Base-by-base conservation (phyloP, 345 rosid genomes). In the rapeseed (Brassica napus) region DNA sequence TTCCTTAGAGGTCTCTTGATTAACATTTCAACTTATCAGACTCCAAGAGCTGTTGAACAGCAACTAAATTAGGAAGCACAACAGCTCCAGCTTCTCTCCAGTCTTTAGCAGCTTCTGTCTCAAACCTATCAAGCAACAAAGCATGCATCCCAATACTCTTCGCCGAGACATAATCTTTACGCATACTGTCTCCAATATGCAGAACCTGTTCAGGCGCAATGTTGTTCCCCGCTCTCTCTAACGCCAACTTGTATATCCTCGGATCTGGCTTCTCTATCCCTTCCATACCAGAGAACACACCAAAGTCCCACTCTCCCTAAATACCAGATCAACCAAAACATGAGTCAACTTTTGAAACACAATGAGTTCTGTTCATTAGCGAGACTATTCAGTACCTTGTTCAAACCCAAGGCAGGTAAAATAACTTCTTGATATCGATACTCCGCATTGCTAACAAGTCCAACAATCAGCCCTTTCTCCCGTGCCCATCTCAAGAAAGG, bases 211-310 rank as follows among this genome's bases (percentile, higher is more conserved):
- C 91, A 12, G 98, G 89, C 5, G 88, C 83, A 82, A 92, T 70
- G 65, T 47, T 47, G 54, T 89, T 86, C 74, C 98, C 97, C 3
- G 94, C 97, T 84, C 84, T 88, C 83, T 87, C 87, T 1, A 94
- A 83, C 1, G 98, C 98, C 12, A 92, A 83, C 85, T 81, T 69
- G 34, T 88, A 94, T 2, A 94, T 91, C 78, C 81, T 85, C 1
- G 93, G 93, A 79, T 94, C 88, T 4, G 98, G 98, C 82, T 94
- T 94, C 89, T 94, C 98, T 14, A 94, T 82, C 34, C 98, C 98
- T 77, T 88, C 97, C 28, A 92, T 77, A 30, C 98, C 98, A 44
- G 98, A 94, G 83, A 94, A 94, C 26, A 94, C 97, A 75, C 98
- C 97, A 82, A 94, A 92, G 75, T 92, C 98, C 97, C 97, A 94